Base-by-base conservation (phyloP, 768 basidiomycete species). In the Trametes maxima region DNA sequence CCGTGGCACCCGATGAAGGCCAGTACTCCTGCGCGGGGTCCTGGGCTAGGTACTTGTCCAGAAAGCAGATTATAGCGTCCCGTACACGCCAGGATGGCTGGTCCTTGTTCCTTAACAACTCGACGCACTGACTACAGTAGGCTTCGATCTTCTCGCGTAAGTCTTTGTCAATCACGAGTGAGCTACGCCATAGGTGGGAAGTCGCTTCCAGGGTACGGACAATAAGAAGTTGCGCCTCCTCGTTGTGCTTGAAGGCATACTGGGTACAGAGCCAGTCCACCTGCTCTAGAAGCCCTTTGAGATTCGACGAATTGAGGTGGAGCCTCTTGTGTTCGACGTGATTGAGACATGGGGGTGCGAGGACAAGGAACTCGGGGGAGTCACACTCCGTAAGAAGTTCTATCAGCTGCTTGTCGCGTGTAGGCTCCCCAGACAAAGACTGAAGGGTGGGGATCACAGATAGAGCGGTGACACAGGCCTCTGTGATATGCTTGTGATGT, bases 181-280 rank as follows among this genome's bases (percentile, higher is more conserved):
- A 77, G 42, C 59, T 68, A 60, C 76, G 60, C 90, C 88, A 97
- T 2, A 86, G 67, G 57, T 81, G 75, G 57, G 85, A 68, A 0
- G 92, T 90, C 7, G 85, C 82, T 45, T 82, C 80, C 21, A 97
- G 73, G 47, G 92, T 79, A 19, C 81, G 78, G n/a, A 90, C 73
- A 5, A 79, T 76, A 45, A 90, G 68, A 14, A 82, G 69, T 13
- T 85, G 82, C 35, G 87, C 73, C 5, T 71, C 75, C 53, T 85
- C 83, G 61, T 80, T 85, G 53, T 80, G 74, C 2, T 81, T 76
- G 68, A 84, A 85, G 8, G 77, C 73, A 72, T 94, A 90, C 39
- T 75, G 67, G 21, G 58, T 65, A 19, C 90, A 77, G 46, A 90
- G 76, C 2, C 77, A 73, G 2, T 75, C 83, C 21, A 94, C 69